Base-by-base conservation (phyloP, 148 eudicot genomes). In the Arbutus unedo region DNA sequence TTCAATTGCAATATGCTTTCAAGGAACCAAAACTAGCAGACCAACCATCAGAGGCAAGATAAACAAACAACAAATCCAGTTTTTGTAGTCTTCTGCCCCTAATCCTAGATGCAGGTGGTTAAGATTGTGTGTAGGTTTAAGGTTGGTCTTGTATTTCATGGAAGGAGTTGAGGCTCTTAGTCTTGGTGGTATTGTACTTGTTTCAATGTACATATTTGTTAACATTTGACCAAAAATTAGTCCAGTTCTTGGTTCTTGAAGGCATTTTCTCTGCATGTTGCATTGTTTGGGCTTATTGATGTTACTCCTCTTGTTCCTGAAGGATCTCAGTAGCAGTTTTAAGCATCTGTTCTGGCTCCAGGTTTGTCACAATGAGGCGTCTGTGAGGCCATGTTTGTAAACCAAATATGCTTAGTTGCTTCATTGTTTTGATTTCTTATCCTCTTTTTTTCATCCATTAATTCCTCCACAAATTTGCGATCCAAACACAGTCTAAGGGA, bases 1-100 rank as follows among this genome's bases (percentile, higher is more conserved):
- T 50, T 80, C 7, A 9, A n/a, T 48, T 74, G 45, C 73, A 75
- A 48, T 75, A 67, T 56, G 38, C 62, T 38, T 79, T 70, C 51
- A 74, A 87, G 87, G 85, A 70, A 76, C 51, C 82, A 43, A 82
- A 72, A 76, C 64, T 78, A 41, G 60, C 41, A 23, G 82, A 59
- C 53, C 79, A 80, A 77, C 78, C 53, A 38, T 71, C 83, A 31
- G 74, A 49, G 81, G 77, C 74, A 59, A 50, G 73, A 31, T 83
- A 78, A 71, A 66, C 18, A 11, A 31, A 45, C 54, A 66, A 64
- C 76, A 18, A 50, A 49, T 16, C 54, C 38, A 50, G 13, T 9
- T n/a, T 41, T 31, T 31, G 38, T 31, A 57, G 13, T 57, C 79
- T 38, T 19, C 43, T 70, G 43, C 53, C 23, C 5, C 62, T 5